phyloP scores from a whole-genome alignment of 306 rosid genomes.

The Spatholobus suberectus region DNA sequence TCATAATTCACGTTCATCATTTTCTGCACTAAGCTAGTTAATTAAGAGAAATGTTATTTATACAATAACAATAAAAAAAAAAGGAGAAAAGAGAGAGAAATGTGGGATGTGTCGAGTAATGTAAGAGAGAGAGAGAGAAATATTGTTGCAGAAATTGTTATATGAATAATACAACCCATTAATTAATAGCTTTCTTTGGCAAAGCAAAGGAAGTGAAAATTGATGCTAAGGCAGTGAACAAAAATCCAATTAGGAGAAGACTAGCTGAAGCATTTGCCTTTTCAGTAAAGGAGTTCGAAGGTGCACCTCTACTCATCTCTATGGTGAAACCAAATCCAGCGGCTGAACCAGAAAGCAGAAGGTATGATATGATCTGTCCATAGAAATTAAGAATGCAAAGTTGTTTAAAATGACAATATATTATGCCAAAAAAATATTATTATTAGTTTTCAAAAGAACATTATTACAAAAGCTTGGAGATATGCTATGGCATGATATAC shows the following conservation, averaged over 20 bases:
- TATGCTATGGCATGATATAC: slow-evolving; percentile 35
- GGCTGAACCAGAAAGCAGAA: slow-evolving; percentile 61
- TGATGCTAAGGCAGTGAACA: slow-evolving; percentile 57
- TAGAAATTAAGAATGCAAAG: background rate
- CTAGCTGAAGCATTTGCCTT: slow-evolving; percentile 60
- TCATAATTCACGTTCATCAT: background rate
- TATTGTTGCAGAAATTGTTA: no score
- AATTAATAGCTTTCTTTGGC: slow-evolving; percentile 40
- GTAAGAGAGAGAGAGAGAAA: no score
- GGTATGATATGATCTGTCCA: slow-evolving; percentile 58
- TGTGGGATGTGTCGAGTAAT: no score
- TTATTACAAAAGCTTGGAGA: background rate
- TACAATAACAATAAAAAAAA: no score
- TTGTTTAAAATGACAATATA: background rate
- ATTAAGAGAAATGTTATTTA: no score
- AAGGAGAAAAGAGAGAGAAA: no score
- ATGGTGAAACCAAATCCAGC: slow-evolving; percentile 64
- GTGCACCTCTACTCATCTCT: background rate
- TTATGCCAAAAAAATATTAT: background rate
- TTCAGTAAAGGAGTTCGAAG: slow-evolving; percentile 34
- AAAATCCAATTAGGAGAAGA: slow-evolving; percentile 54
- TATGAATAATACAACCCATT: no score
- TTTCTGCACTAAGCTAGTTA: background rate
- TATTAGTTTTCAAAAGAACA: background rate
- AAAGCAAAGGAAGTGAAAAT: slow-evolving; percentile 57